Percentiles rank a stretch among this genome's conserved stretches.
Evolutionary conservation across 1,284 basidiomycete genomes (phyloP).

Genomic region (Earliella scabrosa): DNA sequence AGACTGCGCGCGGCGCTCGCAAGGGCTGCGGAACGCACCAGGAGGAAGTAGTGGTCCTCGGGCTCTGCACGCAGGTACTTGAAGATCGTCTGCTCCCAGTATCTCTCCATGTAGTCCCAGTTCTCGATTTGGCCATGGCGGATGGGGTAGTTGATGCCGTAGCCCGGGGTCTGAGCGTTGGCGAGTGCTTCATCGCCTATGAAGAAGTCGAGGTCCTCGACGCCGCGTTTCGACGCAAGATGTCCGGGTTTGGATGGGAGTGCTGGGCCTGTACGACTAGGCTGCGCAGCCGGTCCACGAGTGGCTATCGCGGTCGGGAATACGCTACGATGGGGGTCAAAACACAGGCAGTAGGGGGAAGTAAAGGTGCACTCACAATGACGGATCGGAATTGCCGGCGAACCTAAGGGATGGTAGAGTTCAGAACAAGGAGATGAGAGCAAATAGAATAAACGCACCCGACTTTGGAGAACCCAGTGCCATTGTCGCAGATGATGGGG

Average conservation of each 20-base stretch:
- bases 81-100: slow-evolving; percentile 99
- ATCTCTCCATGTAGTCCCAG: slow-evolving; percentile 99
- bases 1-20: slow-evolving; percentile 6
- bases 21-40: slow-evolving; percentile 61
- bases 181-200: slow-evolving; percentile 98
- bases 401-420: slow-evolving; percentile 62
- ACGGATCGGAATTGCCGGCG: slow-evolving; percentile 98
- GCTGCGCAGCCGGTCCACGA: slow-evolving; percentile 66
- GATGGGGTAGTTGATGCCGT: slow-evolving; percentile 96
- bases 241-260: slow-evolving; percentile 87
- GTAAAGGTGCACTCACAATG: slow-evolving; percentile 69
- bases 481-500: slow-evolving; percentile 97
- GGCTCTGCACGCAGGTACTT: slow-evolving; percentile 99
- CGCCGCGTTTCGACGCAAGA: slow-evolving; percentile 95
- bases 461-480: slow-evolving; percentile 97
- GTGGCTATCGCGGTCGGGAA: slow-evolving; percentile 97
- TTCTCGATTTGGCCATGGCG: slow-evolving; percentile 99
- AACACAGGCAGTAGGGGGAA: background rate
- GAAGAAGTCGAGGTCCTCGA: slow-evolving; percentile 99
- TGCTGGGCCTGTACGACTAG: slow-evolving; percentile 68
- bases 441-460: slow-evolving; percentile 68
- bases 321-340: slow-evolving; percentile 53
- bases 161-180: slow-evolving; percentile 89
- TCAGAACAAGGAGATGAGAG: background rate
- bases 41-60: slow-evolving; percentile 97